Evolutionary conservation across 2,329 filamentous ascomycete genomes (phyloP).

Genomic region (Sclerotinia spermophila): DNA sequence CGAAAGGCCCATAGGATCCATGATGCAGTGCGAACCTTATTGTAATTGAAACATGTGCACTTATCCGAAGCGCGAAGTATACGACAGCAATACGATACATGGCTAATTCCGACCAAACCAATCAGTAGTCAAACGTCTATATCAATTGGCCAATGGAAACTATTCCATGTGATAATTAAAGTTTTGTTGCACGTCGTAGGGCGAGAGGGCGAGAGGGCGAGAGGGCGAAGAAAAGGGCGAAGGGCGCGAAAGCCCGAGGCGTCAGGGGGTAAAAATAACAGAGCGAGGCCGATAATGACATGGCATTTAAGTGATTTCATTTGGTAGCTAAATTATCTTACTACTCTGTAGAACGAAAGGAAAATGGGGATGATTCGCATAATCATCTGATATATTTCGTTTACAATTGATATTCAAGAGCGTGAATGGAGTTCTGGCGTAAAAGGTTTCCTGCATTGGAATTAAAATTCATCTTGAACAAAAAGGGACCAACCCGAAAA

Average conservation of each 20-base stretch:
- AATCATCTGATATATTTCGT: not conserved
- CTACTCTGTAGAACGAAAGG: fast-evolving
- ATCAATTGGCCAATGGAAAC: not conserved
- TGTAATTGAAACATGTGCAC: not conserved
- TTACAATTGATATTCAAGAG: not conserved
- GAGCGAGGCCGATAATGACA: not conserved
- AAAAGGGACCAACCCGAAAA: not conserved
- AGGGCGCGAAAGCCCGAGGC: slow-evolving; percentile 6
- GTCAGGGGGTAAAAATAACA: not conserved
- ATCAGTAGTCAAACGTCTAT: not conserved
- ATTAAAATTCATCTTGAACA: not conserved
- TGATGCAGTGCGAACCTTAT: slow-evolving; percentile 23
- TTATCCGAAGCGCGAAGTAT: not conserved
- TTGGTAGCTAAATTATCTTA: not conserved
- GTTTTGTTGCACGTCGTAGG: slow-evolving; percentile 15
- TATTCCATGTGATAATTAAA: not conserved
- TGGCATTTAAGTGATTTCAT: not conserved
- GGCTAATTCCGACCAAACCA: not conserved
- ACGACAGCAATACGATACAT: not conserved
- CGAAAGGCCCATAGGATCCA: slow-evolving; percentile 52
- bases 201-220: not conserved
- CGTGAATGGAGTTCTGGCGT: not conserved
- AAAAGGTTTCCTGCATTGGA: not conserved
- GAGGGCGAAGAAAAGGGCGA: not conserved
- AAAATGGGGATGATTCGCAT: not conserved